phyloP scores from a whole-genome alignment of 768 basidiomycete genomes.

The Chiua virens region DNA sequence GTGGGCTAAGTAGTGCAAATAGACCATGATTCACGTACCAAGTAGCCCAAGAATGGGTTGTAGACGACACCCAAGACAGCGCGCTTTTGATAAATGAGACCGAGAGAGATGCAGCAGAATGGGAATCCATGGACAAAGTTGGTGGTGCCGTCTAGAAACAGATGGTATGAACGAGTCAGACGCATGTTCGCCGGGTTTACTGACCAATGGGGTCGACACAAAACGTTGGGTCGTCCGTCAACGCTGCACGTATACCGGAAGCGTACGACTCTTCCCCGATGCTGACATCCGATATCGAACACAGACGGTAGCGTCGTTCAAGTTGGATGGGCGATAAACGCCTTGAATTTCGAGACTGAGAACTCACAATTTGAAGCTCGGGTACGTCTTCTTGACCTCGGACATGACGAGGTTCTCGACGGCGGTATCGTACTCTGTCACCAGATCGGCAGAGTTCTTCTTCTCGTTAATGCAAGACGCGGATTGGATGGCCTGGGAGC shows the following conservation, averaged over 20 bases:
- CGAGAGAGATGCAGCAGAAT: slow-evolving; percentile 87
- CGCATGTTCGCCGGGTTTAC: slow-evolving; percentile 5
- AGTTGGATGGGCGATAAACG: neutral
- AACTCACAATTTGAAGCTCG: slow-evolving; percentile 78
- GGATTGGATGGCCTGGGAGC: slow-evolving; percentile 68
- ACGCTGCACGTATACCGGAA: slow-evolving; percentile 58
- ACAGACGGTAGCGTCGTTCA: no score
- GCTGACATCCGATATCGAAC: slow-evolving; percentile 37
- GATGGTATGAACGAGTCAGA: neutral
- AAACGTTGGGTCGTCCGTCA: slow-evolving; percentile 90
- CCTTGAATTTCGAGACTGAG: neutral
- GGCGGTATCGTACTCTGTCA: slow-evolving; percentile 90
- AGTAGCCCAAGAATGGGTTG: slow-evolving; percentile 84
- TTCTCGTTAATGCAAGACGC: slow-evolving; percentile 68
- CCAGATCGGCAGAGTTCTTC: slow-evolving; percentile 91
- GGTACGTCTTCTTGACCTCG: slow-evolving; percentile 63
- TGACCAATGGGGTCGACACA: slow-evolving; percentile 93
- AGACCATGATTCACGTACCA: slow-evolving; percentile 45
- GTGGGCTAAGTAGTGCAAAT: neutral
- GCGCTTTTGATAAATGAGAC: slow-evolving; percentile 74
- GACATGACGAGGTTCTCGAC: slow-evolving; percentile 83
- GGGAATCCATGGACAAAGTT: slow-evolving; percentile 88
- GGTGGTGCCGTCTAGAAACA: slow-evolving; percentile 71
- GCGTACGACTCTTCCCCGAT: slow-evolving; percentile 95
- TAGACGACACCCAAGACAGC: slow-evolving; percentile 89